Evolutionary conservation across 441 rosid species (phyloP), one percentile per base, ranked within the genome.

Genomic region (Macaranga tanarius): DNA sequence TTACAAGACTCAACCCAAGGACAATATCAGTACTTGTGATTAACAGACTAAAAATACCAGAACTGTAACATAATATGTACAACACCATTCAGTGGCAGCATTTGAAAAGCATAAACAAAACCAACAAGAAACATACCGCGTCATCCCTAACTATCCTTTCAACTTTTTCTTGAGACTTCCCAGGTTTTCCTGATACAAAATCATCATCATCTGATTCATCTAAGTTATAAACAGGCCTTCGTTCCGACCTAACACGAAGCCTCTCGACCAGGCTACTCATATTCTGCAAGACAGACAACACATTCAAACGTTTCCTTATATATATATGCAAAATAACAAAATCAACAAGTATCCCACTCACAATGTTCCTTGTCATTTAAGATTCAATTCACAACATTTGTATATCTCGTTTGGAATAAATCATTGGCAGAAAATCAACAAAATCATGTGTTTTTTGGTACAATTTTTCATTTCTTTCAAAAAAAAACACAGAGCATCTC

Each of bases 231-330:
- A 92, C 63, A 22, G 99, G 99, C 82, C 70, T 93, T 76, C 94
- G 82, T 67, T 92, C 97, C 44, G 98, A 86, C 82, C 99, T 79
- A 61, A 83, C 85, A n/a, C 98, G 95, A 22, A 96, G 93, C 89
- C 98, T 86, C 89, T 96, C 99, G 45, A 88, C 98, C 81, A 96
- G 85, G 87, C 99, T 96, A 84, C 97, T 96, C 99, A 96, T 96
- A 38, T 84, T 82, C 95, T 92, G 86, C 81, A 79, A 55, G 38
- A 55, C 45, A 73, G 40, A 50, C 11, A 62, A 48, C 55, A 22
- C 5, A 31, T 25, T 72, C 26, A 15, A 54, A 34, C 6, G 38
- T 3, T 34, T 34, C 38, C 38, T 34, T 4, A 34, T 34, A 34
- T 34, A 4, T 31, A 31, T 34, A 34, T 31, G 4, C 38, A 34